Base-by-base conservation (phyloP, 129 eudicot genomes). In the Chrysanthemum seticuspe region DNA sequence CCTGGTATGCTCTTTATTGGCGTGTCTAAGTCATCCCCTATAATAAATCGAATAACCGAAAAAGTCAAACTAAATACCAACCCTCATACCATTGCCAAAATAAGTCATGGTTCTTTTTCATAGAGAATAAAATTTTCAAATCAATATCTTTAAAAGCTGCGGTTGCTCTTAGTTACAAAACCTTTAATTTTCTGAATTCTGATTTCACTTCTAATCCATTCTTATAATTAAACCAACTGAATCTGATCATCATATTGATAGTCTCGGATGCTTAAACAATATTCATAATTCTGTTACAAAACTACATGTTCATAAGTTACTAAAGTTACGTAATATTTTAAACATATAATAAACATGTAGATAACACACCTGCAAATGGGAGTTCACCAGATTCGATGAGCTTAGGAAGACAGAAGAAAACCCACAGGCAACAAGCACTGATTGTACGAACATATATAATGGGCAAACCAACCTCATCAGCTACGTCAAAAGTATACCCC, bases 381-480 rank as follows among this genome's bases (percentile, higher is more conserved):
- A 91, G 50, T 66, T 91, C 88, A 21, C 87, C 88, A 3, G 83
- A 59, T 49, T 84, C 72, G 62, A 86, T 86, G 65, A 91, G 90
- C 4, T 77, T 53, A 0, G 91, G 86, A 59, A 86, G 73, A 53
- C 86, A 75, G 15, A 84, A 83, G 72, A 70, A 80, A 31, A 78
- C 74, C 97, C 95, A 91, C 34, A 91, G 74, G 51, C 83, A 78
- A 54, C 86, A 80, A 56, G 95, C 86, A n/a, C 95, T 83, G 21
- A 88, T 64, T 4, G 97, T 88, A 47, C 83, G 75, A 13, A 86
- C 82, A 69, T 56, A 83, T 49, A 85, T 12, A 60, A 87, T 48
- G 9, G 97, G 88, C 51, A 91, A 57, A 36, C 87, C 84, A 34
- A 78, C 62, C 23, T 74, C 89, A 23, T 69, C 29, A 73, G 91